Evolutionary conservation across 768 basidiomycete genomes (phyloP), one percentile per base, ranked within the genome.

Genomic region (Pleurotus cornucopiae): DNA sequence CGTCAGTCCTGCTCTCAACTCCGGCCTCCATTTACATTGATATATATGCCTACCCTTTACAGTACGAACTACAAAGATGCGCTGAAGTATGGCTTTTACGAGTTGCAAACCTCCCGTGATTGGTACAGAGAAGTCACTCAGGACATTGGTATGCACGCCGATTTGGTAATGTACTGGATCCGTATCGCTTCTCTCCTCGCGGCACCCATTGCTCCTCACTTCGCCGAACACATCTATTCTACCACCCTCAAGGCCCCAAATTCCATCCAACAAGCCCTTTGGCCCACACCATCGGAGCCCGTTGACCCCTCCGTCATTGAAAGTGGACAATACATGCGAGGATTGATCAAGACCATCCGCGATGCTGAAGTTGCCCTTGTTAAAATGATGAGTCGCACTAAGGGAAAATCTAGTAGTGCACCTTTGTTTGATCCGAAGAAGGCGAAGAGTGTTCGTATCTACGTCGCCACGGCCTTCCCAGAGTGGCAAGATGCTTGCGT

Each of bases 21-120:
- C 21, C 23, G 7, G 20, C 20, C 16, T 16, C 18, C 20, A 34
- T 20, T 21, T 23, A 6, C 25, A 49, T 14, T 13, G 18, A 39
- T 41, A 45, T 51, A 39, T 41, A 38, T 51, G 43, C 54, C 40
- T 18, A 41, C 11, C n/a, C 30, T 47, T 6, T 52, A 45, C 65
- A 97, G 95, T 18, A 93, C 88, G 58, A 84, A 90, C 69, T 99
- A 90, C 85, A 99, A 98, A 73, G 93, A 96, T 57, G 94, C 95
- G 7, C 71, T 98, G 59, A 96, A 98, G 71, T 88, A 80, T 61
- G 96, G 95, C 46, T 96, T 98, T 74, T 99, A 94, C 79, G 94
- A 97, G 65, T 81, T 95, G 61, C 93, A 98, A 69, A 88, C 83
- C 49, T 79, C 85, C 2, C 89, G 97, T 46, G 95, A 98, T 67